Evolutionary conservation across 805 yeast genomes (phyloP).

Genomic region (Cephaloascus albidus): DNA sequence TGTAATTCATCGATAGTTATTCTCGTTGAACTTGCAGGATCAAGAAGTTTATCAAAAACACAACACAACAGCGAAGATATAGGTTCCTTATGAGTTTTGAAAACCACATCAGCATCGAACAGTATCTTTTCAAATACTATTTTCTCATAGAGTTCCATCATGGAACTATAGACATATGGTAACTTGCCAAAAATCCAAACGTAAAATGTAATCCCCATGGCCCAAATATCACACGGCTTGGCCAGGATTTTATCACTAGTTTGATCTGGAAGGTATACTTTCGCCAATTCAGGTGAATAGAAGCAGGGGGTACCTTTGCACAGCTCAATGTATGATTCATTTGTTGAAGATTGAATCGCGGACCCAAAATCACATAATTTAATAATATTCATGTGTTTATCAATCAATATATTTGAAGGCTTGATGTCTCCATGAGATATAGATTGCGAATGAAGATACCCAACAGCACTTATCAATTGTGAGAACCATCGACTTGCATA

Average conservation of each 20-base stretch:
- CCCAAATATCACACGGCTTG: neutral
- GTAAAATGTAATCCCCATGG: neutral
- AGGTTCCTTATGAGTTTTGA: too few species aligned
- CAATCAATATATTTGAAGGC: constrained; percentile 82
- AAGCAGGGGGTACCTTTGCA: too few species aligned
- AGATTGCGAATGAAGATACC: neutral
- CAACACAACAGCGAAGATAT: too few species aligned
- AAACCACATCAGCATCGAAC: too few species aligned
- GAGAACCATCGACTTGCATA: neutral
- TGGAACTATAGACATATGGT: neutral
- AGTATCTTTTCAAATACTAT: too few species aligned
- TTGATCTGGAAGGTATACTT: too few species aligned
- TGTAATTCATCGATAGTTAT: too few species aligned
- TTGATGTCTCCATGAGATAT: constrained; percentile 86
- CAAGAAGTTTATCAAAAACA: too few species aligned
- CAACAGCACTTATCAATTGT: neutral
- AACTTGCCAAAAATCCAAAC: neutral
- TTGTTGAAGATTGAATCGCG: too few species aligned
- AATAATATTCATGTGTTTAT: constrained; percentile 75
- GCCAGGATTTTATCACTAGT: neutral
- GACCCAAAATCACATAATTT: constrained; percentile 96
- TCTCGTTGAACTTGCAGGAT: too few species aligned
- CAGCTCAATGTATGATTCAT: too few species aligned
- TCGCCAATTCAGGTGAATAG: neutral
- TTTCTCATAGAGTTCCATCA: too few species aligned